Conservation (phyloP, 495 filamentous ascomycete species). For the Podospora anserina region DNA sequence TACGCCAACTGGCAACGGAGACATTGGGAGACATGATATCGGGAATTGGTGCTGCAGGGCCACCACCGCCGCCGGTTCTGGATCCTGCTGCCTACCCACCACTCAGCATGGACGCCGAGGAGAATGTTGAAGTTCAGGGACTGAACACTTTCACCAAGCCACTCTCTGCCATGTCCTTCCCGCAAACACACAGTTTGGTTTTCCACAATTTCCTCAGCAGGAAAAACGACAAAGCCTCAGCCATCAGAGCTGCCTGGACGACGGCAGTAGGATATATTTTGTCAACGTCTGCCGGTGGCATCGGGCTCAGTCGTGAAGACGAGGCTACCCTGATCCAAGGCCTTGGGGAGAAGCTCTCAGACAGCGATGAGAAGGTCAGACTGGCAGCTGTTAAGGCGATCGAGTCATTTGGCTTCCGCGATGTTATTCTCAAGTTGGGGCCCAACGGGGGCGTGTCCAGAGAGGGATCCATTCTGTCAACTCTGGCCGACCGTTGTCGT, state of each 20-base stretch:
- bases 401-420: constrained; percentile 68
- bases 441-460: constrained; percentile 66
- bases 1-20: constrained; percentile 84
- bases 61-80: constrained; percentile 65
- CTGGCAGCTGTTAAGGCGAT: constrained; percentile 81
- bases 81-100: constrained; percentile 81
- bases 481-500: constrained; percentile 81
- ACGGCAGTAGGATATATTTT: constrained; percentile 78
- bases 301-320: constrained; percentile 73
- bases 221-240: constrained; percentile 74
- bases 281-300: constrained; percentile 78
- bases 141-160: constrained; percentile 70
- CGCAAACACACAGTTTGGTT: constrained; percentile 68
- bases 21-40: constrained; percentile 92
- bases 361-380: constrained; percentile 86
- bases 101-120: constrained; percentile 59
- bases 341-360: constrained; percentile 75
- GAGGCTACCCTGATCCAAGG: constrained; percentile 67
- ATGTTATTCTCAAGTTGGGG: constrained; percentile 78
- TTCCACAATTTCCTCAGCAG: constrained; percentile 81
- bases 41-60: constrained; percentile 85
- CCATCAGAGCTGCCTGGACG: constrained; percentile 81
- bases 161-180: constrained; percentile 77
- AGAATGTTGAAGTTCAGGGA: constrained; percentile 40
- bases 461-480: constrained; percentile 67